Evolutionary conservation across 176 grass and related monocot species (phyloP).

Genomic region (Phoenix roebelenii): DNA sequence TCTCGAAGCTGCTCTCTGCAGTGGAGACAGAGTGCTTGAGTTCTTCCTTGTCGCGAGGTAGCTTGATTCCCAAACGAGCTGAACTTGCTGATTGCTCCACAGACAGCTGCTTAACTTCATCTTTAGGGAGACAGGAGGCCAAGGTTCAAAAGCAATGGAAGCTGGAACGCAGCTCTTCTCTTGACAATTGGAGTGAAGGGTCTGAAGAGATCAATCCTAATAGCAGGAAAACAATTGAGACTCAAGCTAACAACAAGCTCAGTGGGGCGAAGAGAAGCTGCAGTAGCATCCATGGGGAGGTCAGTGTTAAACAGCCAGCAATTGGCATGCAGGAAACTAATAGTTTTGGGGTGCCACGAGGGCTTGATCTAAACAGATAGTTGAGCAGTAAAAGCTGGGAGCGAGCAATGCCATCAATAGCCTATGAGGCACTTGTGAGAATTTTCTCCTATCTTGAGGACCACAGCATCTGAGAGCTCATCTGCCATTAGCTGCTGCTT

Average conservation of each 20-base stretch:
- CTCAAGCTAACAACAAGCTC: background rate
- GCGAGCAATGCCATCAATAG: conserved; percentile 7
- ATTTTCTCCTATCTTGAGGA: too few species aligned
- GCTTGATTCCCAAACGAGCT: conserved; percentile 1
- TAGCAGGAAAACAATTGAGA: background rate
- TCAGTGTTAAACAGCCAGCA: conserved; percentile 23
- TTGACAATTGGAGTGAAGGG: background rate
- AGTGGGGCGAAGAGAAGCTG: background rate
- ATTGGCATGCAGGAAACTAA: conserved; percentile 26
- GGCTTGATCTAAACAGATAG: conserved; percentile 81
- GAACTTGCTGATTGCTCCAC: conserved; percentile 21
- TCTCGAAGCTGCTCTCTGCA: conserved; percentile 45
- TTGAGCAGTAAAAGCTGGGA: conserved; percentile 12
- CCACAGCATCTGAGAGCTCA: too few species aligned
- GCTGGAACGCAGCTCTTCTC: conserved; percentile 1
- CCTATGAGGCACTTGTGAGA: background rate
- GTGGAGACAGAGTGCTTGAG: conserved; percentile 38
- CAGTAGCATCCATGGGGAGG: conserved; percentile 4
- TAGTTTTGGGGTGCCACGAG: conserved; percentile 22
- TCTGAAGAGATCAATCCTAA: background rate
- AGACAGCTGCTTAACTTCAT: conserved; percentile 67
- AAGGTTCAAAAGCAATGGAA: conserved; percentile 21
- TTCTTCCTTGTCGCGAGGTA: conserved; percentile 17
- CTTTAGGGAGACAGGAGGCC: conserved; percentile 22
- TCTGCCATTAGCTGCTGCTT: too few species aligned